Evolutionary conservation across 257 asterid species (phyloP), one percentile per base, ranked within the genome.

Genomic region (Lycium barbarum): DNA sequence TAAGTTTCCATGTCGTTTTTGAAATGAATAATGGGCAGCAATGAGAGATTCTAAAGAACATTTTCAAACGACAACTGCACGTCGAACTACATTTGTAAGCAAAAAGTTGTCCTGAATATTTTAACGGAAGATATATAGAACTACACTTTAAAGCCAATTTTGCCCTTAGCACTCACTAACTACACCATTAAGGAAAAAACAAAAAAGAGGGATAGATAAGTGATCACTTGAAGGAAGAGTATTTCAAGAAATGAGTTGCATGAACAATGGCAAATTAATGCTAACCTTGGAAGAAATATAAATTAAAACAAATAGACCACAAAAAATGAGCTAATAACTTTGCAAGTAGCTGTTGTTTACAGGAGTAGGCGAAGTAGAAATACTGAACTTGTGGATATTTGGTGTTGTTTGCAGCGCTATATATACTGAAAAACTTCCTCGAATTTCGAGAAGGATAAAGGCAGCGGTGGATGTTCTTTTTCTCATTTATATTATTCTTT

Each of bases 391-490:
- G 93, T 85, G 94, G 83, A 80, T 81, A 71, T 63, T 70, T 83
- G 89, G 84, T 85, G 83, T 51, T 92, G 87, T 82, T 67, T 83
- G 82, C 67, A 84, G 85, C 81, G 93, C 86, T 86, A 88, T 92
- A 91, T 89, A 95, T 93, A 92, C 90, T 83, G 88, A 47, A 12
- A 26, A 81, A 68, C 5, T 57, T 88, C 84, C 93, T 89, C 97
- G 93, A 86, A 9, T 67, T 49, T 86, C 93, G 93, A 88, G 91
- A 17, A 87, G 68, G 85, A 88, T 84, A 72, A 84, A 76, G 90
- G 90, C 81, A 79, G 86, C 86, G 83, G 85, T 49, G 65, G 73
- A 76, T 45, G 74, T 84, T 84, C 82, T 85, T 91, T 87, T 87
- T 88, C 65, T 76, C 63, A 84, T 85, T 83, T 40, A 1, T 58